These are phyloP conservation scores for Solioccasus polychromus DNA, from an alignment of 768 basidiomycete species.

Conservation along the genomic window DNA sequence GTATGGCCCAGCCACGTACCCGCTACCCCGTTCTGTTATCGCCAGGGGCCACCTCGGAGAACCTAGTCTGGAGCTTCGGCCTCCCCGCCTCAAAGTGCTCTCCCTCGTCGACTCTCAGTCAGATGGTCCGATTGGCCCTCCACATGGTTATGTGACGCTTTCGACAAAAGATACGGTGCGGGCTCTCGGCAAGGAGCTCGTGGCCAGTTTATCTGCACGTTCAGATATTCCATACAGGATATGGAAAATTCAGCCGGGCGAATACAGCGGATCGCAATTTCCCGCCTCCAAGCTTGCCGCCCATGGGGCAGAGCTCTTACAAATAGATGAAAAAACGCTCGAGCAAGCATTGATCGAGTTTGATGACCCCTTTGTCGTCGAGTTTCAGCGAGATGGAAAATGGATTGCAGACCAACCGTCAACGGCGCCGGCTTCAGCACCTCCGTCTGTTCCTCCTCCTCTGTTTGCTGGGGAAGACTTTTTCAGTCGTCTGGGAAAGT, in stretches of 20 bases:
- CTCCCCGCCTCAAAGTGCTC: slow-evolving; percentile 60
- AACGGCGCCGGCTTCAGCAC: slow-evolving; percentile 4
- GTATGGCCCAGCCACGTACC: slow-evolving; percentile 62
- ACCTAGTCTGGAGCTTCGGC: slow-evolving; percentile 66
- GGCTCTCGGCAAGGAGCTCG: slow-evolving; percentile 40
- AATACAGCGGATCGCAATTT: slow-evolving; percentile 32
- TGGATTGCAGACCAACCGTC: slow-evolving; percentile 52
- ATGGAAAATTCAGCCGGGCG: slow-evolving; percentile 53
- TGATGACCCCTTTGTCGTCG: slow-evolving; percentile 75
- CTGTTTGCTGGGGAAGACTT: slow-evolving; percentile 58
- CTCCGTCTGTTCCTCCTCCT: slow-evolving; percentile 38
- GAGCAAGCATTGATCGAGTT: slow-evolving; percentile 57
- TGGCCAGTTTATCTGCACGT: slow-evolving; percentile 34
- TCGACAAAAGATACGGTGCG: slow-evolving; percentile 52
- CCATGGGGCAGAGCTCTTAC: slow-evolving; percentile 40
- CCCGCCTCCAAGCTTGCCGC: slow-evolving; percentile 25
- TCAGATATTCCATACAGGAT: slow-evolving; percentile 47
- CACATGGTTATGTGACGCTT: slow-evolving; percentile 41
- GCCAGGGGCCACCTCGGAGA: slow-evolving; percentile 49
- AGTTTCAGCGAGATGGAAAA: slow-evolving; percentile 54
- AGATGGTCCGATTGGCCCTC: slow-evolving; percentile 26
- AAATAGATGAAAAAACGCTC: slow-evolving; percentile 44
- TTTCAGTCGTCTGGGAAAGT: slow-evolving; percentile 44
- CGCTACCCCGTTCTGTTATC: slow-evolving; percentile 68
- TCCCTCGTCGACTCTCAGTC: slow-evolving; percentile 35